A percentile compares a stretch with the other conserved stretches of the same genome.
Evolutionary conservation across 129 eudicot species (phyloP).

Genomic region (Pseudognaphalium luteoalbum): DNA sequence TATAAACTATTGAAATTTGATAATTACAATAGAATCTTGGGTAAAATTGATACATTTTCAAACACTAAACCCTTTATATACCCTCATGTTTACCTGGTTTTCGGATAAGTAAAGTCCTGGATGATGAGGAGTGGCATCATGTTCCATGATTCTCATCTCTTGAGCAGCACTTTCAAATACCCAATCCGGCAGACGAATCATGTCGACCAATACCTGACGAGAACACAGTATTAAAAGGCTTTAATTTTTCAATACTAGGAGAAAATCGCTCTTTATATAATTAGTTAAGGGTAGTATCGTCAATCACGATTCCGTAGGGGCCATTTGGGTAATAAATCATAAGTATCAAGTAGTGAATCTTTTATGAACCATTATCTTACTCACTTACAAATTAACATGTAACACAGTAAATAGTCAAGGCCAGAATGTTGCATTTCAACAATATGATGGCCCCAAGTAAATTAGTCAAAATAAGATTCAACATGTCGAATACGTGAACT

Average conservation of each 20-base stretch:
- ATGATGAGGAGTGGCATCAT: slow-evolving; percentile 75
- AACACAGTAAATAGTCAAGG: not conserved
- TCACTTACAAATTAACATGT: not conserved
- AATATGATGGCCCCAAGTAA: not conserved
- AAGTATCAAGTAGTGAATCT: not conserved
- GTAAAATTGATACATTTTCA: not conserved
- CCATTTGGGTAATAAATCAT: not conserved
- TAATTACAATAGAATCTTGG: too few species aligned
- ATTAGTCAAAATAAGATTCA: not conserved
- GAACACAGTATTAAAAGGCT: not conserved
- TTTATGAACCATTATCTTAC: not conserved
- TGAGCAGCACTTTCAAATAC: slow-evolving; percentile 95
- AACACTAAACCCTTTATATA: not conserved
- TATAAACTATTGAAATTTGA: too few species aligned
- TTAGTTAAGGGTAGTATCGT: not conserved
- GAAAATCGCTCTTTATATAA: not conserved
- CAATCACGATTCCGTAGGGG: too few species aligned
- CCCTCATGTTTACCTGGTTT: slow-evolving; percentile 56
- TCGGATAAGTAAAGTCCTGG: slow-evolving; percentile 86
- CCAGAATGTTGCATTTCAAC: not conserved
- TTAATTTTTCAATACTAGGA: not conserved
- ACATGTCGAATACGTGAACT: not conserved
- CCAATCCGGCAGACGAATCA: slow-evolving; percentile 95
- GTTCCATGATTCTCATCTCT: slow-evolving; percentile 91
- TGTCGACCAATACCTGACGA: slow-evolving; percentile 78